A percentile compares a stretch with the other conserved stretches of the same genome.
These are phyloP conservation scores for Trichoderma asperelloides DNA, from an alignment of 495 filamentous ascomycete species.

Conservation along the genomic window DNA sequence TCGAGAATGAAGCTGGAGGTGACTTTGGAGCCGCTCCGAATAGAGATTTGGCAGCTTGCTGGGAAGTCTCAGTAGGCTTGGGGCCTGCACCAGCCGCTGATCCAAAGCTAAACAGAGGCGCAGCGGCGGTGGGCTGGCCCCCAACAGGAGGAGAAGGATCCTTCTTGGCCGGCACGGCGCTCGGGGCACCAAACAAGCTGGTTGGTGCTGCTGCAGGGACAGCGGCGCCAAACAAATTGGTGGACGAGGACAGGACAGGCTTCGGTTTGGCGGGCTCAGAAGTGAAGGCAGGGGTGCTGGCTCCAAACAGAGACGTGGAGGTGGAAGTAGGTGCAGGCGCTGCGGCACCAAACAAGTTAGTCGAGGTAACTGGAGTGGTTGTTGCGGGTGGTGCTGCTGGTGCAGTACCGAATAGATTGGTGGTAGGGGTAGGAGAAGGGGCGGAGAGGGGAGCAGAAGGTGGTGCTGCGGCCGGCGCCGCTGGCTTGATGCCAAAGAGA, in stretches of 20 bases:
- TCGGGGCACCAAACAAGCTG: slow-evolving; percentile 12
- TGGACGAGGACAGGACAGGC: slow-evolving; percentile 13
- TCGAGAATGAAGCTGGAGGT: not conserved
- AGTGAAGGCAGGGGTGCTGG: slow-evolving; percentile 8
- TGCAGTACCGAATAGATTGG: slow-evolving; percentile 35
- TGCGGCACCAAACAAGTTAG: slow-evolving; percentile 21
- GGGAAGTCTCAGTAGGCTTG: slow-evolving; percentile 1
- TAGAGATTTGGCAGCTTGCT: slow-evolving; percentile 16
- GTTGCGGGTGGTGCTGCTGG: not conserved
- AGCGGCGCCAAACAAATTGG: slow-evolving; percentile 18
- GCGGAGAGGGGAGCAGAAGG: slow-evolving; percentile 20
- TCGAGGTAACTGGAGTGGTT: slow-evolving; percentile 12
- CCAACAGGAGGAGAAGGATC: not conserved
- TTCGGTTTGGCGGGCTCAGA: slow-evolving; percentile 20
- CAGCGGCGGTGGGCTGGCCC: slow-evolving; percentile 12
- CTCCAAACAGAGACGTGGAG: slow-evolving; percentile 20
- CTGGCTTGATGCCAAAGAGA: slow-evolving; percentile 3
- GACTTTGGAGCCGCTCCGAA: slow-evolving; percentile 15
- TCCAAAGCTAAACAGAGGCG: slow-evolving; percentile 20
- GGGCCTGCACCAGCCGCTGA: not conserved
- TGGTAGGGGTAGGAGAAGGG: slow-evolving; percentile 32
- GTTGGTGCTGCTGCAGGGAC: slow-evolving; percentile 8
- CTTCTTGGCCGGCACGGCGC: slow-evolving; percentile 10
- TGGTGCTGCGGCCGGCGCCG: slow-evolving; percentile 13
- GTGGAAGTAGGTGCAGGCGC: slow-evolving; percentile 15